These are phyloP conservation scores for Ceratocystis alfenasii DNA, from an alignment of 2,329 filamentous ascomycete species.

Conservation along the genomic window DNA sequence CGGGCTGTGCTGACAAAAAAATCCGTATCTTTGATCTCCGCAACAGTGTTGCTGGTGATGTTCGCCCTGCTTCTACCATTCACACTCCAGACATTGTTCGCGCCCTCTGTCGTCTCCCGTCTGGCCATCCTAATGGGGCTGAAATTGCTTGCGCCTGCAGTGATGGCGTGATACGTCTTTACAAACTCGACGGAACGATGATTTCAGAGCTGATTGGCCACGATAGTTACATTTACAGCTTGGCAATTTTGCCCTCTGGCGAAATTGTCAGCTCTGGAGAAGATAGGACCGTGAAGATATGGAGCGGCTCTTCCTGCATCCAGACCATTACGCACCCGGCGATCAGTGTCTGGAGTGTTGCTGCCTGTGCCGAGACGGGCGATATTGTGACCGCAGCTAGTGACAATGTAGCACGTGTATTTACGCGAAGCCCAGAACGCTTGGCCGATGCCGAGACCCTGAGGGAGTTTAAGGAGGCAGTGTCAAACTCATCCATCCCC, in stretches of 20 bases:
- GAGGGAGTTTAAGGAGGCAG: constrained; percentile 65
- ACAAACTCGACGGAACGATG: constrained; percentile 67
- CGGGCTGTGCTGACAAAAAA: constrained; percentile 80
- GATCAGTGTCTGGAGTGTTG: constrained; percentile 89
- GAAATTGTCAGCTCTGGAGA: constrained; percentile 87
- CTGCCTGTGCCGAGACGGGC: constrained; percentile 67
- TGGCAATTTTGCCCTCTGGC: constrained; percentile 65
- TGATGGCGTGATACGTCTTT: constrained; percentile 77
- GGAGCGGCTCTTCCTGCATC: constrained; percentile 69
- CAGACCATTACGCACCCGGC: constrained; percentile 96
- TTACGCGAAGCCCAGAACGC: constrained; percentile 59
- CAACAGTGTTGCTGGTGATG: constrained; percentile 43
- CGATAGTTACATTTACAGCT: constrained; percentile 86
- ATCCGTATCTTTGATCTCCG: constrained; percentile 74
- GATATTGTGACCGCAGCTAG: constrained; percentile 93
- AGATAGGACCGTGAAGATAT: constrained; percentile 84
- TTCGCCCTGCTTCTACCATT: constrained; percentile 43
- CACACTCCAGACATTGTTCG: constrained; percentile 72
- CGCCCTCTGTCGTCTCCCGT: constrained; percentile 71
- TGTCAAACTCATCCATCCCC: constrained; percentile 74
- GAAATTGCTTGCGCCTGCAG: constrained; percentile 94
- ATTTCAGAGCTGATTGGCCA: constrained; percentile 74
- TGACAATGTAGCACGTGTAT: constrained; percentile 74
- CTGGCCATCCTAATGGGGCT: constrained; percentile 64
- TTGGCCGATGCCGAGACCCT: constrained; percentile 57